phyloP scores from a whole-genome alignment of 2,329 filamentous ascomycete genomes.

The Purpureocillium lavendulum region DNA sequence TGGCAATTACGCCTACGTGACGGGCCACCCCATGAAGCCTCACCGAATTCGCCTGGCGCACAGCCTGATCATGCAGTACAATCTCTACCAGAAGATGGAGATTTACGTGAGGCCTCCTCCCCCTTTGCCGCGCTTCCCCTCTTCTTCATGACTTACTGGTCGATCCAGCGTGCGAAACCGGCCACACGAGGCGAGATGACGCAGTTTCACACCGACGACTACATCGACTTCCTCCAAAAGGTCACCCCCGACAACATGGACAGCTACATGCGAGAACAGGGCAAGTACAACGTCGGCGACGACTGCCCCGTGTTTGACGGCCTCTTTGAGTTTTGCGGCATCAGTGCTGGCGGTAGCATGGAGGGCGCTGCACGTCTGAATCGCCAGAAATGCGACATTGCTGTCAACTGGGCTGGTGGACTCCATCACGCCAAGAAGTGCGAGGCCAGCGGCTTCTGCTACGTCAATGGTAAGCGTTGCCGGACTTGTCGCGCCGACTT shows the following conservation, averaged over 20 bases:
- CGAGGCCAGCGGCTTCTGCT: conserved; percentile 95
- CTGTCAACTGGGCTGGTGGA: conserved; percentile 96
- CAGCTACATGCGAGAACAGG: conserved; percentile 80
- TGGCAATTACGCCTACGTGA: conserved; percentile 95
- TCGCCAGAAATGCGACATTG: conserved; percentile 88
- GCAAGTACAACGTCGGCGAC: conserved; percentile 89
- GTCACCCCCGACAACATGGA: conserved; percentile 99
- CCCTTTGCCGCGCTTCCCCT: background rate
- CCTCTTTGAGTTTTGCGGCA: conserved; percentile 92
- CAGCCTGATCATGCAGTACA: conserved; percentile 92
- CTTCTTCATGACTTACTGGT: background rate
- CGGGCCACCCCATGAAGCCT: conserved; percentile 97
- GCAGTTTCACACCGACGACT: conserved; percentile 90
- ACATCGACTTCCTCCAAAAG: conserved; percentile 89
- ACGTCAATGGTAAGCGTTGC: conserved; percentile 71
- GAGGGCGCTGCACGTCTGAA: conserved; percentile 87
- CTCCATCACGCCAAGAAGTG: conserved; percentile 97
- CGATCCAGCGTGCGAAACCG: conserved; percentile 64
- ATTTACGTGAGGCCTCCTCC: conserved; percentile 66
- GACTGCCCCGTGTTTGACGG: conserved; percentile 98
- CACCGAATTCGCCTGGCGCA: conserved; percentile 93
- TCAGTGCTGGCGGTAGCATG: conserved; percentile 89
- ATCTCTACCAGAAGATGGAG: conserved; percentile 94
- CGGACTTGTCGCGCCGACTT: too few relatives aligned
- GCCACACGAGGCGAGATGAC: conserved; percentile 85